phyloP scores from a whole-genome alignment of 2,329 filamentous ascomycete species.

The Penicillium sumatraense region DNA sequence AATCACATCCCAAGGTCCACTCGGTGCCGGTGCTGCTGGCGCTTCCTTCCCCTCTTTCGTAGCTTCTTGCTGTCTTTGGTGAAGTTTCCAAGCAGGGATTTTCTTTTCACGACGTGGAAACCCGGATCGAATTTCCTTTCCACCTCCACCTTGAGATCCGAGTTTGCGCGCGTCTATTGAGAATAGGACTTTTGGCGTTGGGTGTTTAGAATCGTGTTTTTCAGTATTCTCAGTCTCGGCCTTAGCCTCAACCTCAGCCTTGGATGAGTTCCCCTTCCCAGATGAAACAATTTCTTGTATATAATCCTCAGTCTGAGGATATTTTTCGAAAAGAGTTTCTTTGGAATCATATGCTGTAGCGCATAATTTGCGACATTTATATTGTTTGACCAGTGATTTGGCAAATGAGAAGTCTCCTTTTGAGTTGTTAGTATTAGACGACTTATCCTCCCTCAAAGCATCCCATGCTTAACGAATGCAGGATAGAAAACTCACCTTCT shows the following conservation, averaged over 20 bases:
- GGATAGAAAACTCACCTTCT: constrained; percentile 44
- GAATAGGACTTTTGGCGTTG: constrained; percentile 41
- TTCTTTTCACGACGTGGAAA: constrained; percentile 36
- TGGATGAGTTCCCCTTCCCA: constrained; percentile 13
- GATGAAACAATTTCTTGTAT: constrained; percentile 50
- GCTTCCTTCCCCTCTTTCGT: neutral
- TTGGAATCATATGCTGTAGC: constrained; percentile 53
- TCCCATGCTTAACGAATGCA: too few relatives aligned
- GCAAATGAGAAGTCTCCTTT: constrained; percentile 55
- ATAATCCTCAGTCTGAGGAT: constrained; percentile 70
- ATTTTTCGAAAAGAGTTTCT: constrained; percentile 67
- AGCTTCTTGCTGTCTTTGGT: constrained; percentile 14
- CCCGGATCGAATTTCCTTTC: constrained; percentile 51
- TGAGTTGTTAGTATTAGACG: constrained; percentile 12
- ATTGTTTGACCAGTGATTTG: constrained; percentile 46
- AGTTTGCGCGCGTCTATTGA: constrained; percentile 51
- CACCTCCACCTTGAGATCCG: constrained; percentile 38
- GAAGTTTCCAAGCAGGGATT: constrained; percentile 33
- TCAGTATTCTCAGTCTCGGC: constrained; percentile 1
- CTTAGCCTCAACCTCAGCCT: neutral
- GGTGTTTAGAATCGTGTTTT: neutral
- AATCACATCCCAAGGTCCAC: constrained; percentile 70
- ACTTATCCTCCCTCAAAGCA: too few relatives aligned
- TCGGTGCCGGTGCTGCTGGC: constrained; percentile 5
- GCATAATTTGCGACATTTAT: constrained; percentile 45